Conservation (phyloP, 495 filamentous ascomycete genomes). For the Tuber brumale region DNA sequence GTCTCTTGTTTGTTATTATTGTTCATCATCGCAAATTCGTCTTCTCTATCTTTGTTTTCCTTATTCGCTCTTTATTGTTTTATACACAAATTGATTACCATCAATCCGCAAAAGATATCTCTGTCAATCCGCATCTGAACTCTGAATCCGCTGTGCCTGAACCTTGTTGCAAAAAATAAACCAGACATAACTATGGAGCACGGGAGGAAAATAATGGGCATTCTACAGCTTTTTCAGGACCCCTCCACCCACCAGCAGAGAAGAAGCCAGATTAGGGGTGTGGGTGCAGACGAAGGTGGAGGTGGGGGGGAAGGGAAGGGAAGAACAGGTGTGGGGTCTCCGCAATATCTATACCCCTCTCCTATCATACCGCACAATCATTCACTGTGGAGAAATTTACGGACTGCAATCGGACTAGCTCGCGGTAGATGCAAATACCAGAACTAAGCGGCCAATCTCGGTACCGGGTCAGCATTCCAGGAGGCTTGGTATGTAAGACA, state of each 20-base stretch:
- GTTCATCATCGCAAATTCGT: too few species aligned
- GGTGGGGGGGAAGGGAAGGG: background rate
- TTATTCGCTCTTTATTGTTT: too few species aligned
- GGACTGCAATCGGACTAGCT: background rate
- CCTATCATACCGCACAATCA: background rate
- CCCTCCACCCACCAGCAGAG: background rate
- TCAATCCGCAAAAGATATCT: too few species aligned
- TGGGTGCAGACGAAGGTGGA: background rate
- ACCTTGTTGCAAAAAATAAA: too few species aligned
- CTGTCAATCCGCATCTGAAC: too few species aligned
- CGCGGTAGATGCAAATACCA: background rate
- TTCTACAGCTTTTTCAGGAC: too few species aligned
- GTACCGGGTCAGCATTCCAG: background rate
- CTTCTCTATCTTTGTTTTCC: too few species aligned
- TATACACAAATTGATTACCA: too few species aligned
- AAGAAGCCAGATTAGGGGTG: background rate
- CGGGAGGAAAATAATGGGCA: too few species aligned
- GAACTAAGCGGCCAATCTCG: background rate
- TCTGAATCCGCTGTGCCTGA: too few species aligned
- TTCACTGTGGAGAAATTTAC: background rate
- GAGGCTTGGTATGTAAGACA: background rate
- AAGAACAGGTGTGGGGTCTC: background rate
- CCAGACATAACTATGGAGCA: too few species aligned
- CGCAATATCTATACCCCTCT: background rate
- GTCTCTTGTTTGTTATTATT: too few species aligned